These are phyloP conservation scores for Umbelopsis sp. DNA, from an alignment of 192 early-diverging fungal genomes.

Conservation along the genomic window DNA sequence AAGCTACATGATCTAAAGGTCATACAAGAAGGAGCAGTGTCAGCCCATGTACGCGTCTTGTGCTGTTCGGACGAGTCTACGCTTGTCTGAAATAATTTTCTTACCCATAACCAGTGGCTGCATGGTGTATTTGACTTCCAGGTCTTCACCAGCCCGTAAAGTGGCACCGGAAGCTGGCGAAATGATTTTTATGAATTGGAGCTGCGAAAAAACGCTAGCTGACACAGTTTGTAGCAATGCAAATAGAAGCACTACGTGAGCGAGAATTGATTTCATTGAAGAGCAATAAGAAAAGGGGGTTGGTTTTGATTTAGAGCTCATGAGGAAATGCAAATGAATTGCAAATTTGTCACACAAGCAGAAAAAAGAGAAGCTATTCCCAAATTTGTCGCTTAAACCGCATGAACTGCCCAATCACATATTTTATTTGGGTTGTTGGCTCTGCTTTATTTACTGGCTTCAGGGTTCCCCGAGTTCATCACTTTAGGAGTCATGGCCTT, in stretches of 20 bases:
- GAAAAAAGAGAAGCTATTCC: constrained; percentile 1
- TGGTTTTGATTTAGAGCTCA: background rate
- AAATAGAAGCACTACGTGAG: constrained; percentile 3
- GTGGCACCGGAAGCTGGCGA: constrained; percentile 29
- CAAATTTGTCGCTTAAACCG: too few relatives aligned
- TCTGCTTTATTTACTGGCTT: too few relatives aligned
- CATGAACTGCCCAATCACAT: too few relatives aligned
- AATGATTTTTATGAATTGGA: constrained; percentile 41
- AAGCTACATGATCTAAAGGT: constrained; percentile 25
- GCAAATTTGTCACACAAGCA: constrained; percentile 6
- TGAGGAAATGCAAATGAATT: background rate
- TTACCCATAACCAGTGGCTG: constrained; percentile 39
- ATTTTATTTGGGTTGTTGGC: too few relatives aligned
- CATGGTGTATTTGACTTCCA: constrained; percentile 37
- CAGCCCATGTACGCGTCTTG: background rate
- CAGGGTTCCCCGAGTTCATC: too few relatives aligned
- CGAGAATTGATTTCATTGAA: background rate
- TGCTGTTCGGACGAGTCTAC: background rate
- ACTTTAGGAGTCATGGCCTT: too few relatives aligned
- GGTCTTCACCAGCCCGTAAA: constrained; percentile 31
- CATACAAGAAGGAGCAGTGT: background rate
- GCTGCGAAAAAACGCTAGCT: constrained; percentile 34
- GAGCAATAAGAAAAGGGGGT: background rate
- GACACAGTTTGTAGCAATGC: constrained; percentile 27
- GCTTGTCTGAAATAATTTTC: background rate